A percentile compares a stretch with the other conserved stretches of the same genome.
Evolutionary conservation across 768 basidiomycete species (phyloP).

Genomic region (Leccinellum rugosiceps): DNA sequence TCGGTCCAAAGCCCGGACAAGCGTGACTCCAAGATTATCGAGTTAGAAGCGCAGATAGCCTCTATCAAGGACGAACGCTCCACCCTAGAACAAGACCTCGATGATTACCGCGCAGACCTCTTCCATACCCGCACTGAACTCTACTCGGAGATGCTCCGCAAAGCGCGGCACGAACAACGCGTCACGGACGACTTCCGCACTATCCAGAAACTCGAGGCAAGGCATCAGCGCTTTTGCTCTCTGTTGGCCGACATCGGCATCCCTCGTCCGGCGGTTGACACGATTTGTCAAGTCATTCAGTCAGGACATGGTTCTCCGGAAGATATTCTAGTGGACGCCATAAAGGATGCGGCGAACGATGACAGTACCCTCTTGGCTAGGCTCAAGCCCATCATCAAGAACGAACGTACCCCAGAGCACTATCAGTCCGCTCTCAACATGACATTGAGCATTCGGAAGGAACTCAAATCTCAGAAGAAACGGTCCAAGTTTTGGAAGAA

Average conservation of each 20-base stretch:
- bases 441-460: conserved; percentile 42
- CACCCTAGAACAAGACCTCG: conserved; percentile 25
- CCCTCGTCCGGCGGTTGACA: conserved; percentile 20
- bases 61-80: conserved; percentile 15
- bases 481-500: conserved; percentile 46
- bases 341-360: conserved; percentile 40
- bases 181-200: conserved; percentile 20
- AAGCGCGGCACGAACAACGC: conserved; percentile 26
- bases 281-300: conserved; percentile 20
- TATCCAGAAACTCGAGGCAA: conserved; percentile 27
- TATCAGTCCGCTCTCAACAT: conserved; percentile 46
- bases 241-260: conserved; percentile 29
- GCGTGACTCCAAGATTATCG: conserved; percentile 8
- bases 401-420: conserved; percentile 38
- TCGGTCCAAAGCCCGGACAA: neutral
- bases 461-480: conserved; percentile 43
- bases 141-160: conserved; percentile 28
- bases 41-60: conserved; percentile 12
- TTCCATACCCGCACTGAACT: conserved; percentile 28
- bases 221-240: conserved; percentile 21
- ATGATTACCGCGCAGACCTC: conserved; percentile 27
- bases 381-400: conserved; percentile 35
- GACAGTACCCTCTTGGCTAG: conserved; percentile 41
- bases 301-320: conserved; percentile 35
- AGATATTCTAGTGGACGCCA: conserved; percentile 41